Percentiles rank a stretch among this genome's conserved stretches.
Conservation (phyloP, 2,329 filamentous ascomycete genomes). For the Proliferodiscus dingleyae region DNA sequence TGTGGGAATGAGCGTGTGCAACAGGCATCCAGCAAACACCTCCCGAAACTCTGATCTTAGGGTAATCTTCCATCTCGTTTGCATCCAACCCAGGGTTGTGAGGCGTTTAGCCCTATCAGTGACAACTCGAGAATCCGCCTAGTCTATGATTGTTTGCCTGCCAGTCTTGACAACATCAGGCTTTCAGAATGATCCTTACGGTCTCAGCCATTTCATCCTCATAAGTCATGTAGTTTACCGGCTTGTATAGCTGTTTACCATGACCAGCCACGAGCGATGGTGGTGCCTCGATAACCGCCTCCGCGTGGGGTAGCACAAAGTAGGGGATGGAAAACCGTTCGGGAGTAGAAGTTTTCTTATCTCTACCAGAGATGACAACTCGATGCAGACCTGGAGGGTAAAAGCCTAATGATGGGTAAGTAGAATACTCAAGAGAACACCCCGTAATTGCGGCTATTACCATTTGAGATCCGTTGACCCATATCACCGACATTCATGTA, state of each 20-base stretch:
- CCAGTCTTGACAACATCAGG: no score
- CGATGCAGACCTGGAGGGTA: not conserved
- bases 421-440: not conserved
- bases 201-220: no score
- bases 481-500: slow-evolving; percentile 4
- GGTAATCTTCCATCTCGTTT: no score
- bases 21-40: no score
- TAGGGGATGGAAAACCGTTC: not conserved
- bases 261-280: slow-evolving; percentile 1
- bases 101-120: no score
- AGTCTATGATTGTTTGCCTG: no score
- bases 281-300: not conserved
- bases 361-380: slow-evolving; percentile 1
- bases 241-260: not conserved
- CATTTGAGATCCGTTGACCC: slow-evolving; percentile 1
- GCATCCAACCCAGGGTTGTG: no score
- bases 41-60: no score
- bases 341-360: not conserved
- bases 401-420: not conserved
- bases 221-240: no score
- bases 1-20: no score
- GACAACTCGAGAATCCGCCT: no score
- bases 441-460: not conserved
- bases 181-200: no score
- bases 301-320: not conserved